A percentile compares a stretch with the other conserved stretches of the same genome.
Conservation (phyloP, 176 grass and related monocot species). For the Cocos nucifera region DNA sequence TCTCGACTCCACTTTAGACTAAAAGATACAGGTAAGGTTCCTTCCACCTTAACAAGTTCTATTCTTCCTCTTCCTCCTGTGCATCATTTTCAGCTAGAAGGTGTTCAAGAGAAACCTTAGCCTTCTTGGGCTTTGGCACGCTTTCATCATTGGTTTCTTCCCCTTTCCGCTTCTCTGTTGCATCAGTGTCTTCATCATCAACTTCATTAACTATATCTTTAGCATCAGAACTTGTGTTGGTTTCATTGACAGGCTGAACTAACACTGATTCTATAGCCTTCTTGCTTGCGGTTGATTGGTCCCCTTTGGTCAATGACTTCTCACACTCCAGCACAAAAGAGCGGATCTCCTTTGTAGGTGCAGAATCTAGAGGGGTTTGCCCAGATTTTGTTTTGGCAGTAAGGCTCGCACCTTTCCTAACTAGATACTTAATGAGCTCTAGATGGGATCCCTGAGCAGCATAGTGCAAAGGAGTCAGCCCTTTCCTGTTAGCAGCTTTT, state of each 20-base stretch:
- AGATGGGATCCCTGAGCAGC: constrained; percentile 72
- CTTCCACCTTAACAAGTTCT: too few relatives aligned
- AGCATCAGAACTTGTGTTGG: not conserved
- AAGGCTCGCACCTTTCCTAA: constrained; percentile 55
- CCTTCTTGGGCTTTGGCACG: constrained; percentile 29
- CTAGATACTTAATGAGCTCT: constrained; percentile 78
- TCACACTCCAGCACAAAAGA: constrained; percentile 52
- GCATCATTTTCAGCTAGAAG: constrained; percentile 55
- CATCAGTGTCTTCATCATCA: constrained; percentile 24
- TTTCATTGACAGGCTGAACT: constrained; percentile 14
- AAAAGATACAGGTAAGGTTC: too few relatives aligned
- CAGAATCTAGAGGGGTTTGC: constrained; percentile 69
- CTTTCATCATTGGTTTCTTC: constrained; percentile 18
- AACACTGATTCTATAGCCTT: constrained; percentile 20
- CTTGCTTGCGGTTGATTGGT: constrained; percentile 23
- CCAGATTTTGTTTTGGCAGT: constrained; percentile 67
- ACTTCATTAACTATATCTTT: constrained; percentile 16
- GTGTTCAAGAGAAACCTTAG: constrained; percentile 77
- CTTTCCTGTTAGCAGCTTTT: constrained; percentile 90
- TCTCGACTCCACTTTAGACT: too few relatives aligned
- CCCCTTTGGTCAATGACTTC: constrained; percentile 40
- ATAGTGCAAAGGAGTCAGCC: constrained; percentile 65
- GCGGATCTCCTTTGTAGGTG: constrained; percentile 61
- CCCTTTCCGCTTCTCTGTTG: constrained; percentile 51
- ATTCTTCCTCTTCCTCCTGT: constrained; percentile 31